phyloP scores from a whole-genome alignment of 495 filamentous ascomycete species.

The Penicillium canariense region DNA sequence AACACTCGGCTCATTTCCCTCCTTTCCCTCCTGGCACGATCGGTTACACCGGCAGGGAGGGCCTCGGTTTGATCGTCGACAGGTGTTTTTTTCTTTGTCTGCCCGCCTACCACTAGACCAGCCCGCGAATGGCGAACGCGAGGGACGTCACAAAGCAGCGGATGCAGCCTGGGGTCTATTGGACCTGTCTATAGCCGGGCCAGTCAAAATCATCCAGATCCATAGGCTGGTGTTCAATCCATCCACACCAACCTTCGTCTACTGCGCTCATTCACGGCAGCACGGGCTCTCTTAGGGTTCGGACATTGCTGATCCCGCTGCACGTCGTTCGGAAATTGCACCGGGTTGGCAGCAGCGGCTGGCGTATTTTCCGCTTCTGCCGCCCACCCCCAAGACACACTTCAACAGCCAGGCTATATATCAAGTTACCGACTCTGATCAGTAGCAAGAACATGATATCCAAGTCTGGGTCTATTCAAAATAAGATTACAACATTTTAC shows the following conservation, averaged over 20 bases:
- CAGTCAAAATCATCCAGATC: not conserved
- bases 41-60: slow-evolving; percentile 13
- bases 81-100: slow-evolving; percentile 8
- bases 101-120: not conserved
- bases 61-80: not conserved
- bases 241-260: not conserved
- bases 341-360: too few species aligned
- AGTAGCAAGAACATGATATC: too few species aligned
- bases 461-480: too few species aligned
- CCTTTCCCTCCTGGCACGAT: not conserved
- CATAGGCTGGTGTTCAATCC: not conserved
- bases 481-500: too few species aligned
- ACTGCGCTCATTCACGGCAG: not conserved
- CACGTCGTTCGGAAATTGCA: not conserved
- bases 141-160: not conserved
- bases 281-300: not conserved
- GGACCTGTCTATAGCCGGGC: slow-evolving; percentile 4
- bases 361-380: too few species aligned
- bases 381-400: too few species aligned
- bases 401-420: too few species aligned
- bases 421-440: too few species aligned
- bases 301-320: not conserved
- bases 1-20: not conserved
- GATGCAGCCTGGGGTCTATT: not conserved
- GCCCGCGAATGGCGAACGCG: not conserved